Conservation (phyloP, 2,329 filamentous ascomycete genomes). For the Pseudogymnoascus sp. region DNA sequence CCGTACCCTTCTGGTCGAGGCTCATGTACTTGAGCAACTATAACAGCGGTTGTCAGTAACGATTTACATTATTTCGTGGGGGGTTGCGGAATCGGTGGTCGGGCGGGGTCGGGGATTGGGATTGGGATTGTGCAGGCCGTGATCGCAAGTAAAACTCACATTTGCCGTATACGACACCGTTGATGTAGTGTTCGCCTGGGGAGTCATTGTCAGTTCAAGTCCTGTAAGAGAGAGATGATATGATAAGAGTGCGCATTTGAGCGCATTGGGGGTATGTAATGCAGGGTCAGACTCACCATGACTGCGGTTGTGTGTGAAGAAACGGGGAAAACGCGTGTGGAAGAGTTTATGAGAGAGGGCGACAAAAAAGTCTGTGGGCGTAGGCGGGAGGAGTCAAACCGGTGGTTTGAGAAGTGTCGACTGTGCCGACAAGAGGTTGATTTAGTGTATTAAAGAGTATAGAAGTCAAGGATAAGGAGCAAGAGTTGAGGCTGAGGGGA, state of each 20-base stretch:
- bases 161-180: conserved; percentile 33
- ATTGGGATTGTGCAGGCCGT: conserved; percentile 11
- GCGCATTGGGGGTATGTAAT: background rate
- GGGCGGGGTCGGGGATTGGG: background rate
- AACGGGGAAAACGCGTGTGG: conserved; percentile 4
- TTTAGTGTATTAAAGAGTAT: conserved; percentile 5
- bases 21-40: conserved; percentile 88
- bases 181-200: conserved; percentile 17
- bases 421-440: background rate
- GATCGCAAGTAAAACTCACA: conserved; percentile 27
- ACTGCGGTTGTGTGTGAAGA: conserved; percentile 11
- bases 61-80: background rate
- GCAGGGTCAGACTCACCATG: conserved; percentile 10
- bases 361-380: conserved; percentile 3
- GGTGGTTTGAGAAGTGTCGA: background rate
- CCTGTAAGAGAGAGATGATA: background rate
- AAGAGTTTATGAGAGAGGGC: background rate
- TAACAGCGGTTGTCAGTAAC: conserved; percentile 12
- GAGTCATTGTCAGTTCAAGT: conserved; percentile 22
- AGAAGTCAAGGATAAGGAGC: background rate
- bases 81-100: background rate
- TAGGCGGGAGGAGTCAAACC: conserved; percentile 5
- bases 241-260: background rate
- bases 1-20: conserved; percentile 79
- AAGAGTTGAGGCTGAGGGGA: background rate